Base-by-base conservation (phyloP, 371 early-diverging fungal genomes). In the Batrachochytrium dendrobatidis region DNA sequence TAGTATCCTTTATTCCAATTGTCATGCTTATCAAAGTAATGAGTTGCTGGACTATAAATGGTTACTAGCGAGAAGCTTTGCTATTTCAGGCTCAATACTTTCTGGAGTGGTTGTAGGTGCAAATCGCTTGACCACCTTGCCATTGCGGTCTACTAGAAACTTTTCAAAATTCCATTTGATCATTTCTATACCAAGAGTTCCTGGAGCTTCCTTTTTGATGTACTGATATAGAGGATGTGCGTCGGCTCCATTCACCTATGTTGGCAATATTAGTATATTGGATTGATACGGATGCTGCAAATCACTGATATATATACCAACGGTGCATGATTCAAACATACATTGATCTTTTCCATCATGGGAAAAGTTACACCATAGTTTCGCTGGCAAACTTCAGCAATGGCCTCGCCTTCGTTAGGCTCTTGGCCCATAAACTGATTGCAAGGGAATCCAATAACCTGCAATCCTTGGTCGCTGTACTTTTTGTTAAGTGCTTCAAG, bases 311-410 rank as follows among this genome's bases (percentile, higher is more conserved):
- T n/a, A n/a, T n/a, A n/a, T n/a, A n/a, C 12, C 34, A 34, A 12
- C 12, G 28, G 24, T n/a, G n/a, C n/a, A n/a, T n/a, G n/a, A n/a
- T n/a, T n/a, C n/a, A 3, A 35, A 60, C 48, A 2, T 5, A 73
- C 75, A 34, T 71, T 66, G 64, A 92, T 79, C 70, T 91, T 90
- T 55, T 88, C 84, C 74, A 91, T 87, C 52, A 95, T 66, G 30
- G 86, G 86, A 79, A 93, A 94, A 0, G 81, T 73, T 22, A 90
- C 88, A 31, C 81, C 82, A 49, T 80, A 88, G 71, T 77, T 88
- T 44, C 66, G 51, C 55, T 70, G 65, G 68, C 89, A 92, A 59
- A 88, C 39, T 6, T 34, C 3, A 28, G n/a, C 70, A 26, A 55
- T 3, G 4, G 43, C 32, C 1, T 31, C 32, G 3, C 3, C 32